phyloP scores from a whole-genome alignment of 2,329 filamentous ascomycete genomes.

The Davidsoniella australis region DNA sequence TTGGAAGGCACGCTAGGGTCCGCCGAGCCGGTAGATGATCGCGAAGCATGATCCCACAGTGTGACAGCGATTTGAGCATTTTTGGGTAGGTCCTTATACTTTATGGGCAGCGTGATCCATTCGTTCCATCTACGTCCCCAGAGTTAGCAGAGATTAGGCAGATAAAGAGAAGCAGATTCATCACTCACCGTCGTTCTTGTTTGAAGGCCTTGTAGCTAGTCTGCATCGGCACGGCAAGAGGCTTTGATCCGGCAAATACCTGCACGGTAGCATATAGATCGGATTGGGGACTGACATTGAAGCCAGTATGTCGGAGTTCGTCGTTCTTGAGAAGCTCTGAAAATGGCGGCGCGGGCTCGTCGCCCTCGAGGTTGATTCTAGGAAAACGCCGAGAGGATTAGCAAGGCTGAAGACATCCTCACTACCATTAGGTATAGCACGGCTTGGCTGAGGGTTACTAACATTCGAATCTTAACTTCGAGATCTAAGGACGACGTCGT shows the following conservation, averaged over 20 bases:
- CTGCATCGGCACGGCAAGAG: conserved; percentile 77
- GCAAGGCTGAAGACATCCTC: not conserved
- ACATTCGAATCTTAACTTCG: conserved; percentile 52
- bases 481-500: conserved; percentile 71
- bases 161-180: not conserved
- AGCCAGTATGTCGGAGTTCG: conserved; percentile 72
- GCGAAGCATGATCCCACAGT: conserved; percentile 52
- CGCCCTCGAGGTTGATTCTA: conserved; percentile 32
- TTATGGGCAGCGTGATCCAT: conserved; percentile 78
- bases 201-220: conserved; percentile 89
- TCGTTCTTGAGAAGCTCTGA: conserved; percentile 65
- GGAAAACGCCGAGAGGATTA: not conserved
- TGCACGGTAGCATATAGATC: conserved; percentile 89
- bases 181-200: conserved; percentile 40
- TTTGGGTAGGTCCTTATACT: conserved; percentile 64
- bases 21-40: conserved; percentile 63
- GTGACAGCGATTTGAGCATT: conserved; percentile 82
- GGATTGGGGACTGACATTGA: conserved; percentile 62
- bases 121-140: conserved; percentile 60
- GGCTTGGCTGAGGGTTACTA: conserved; percentile 15
- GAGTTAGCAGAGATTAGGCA: not conserved
- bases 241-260: conserved; percentile 91
- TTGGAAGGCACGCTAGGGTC: conserved; percentile 54
- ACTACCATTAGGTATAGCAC: not conserved
- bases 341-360: conserved; percentile 24